A percentile compares a stretch with the other conserved stretches of the same genome.
phyloP scores from a whole-genome alignment of 306 rosid species.

The Glycyrrhiza uralensis region DNA sequence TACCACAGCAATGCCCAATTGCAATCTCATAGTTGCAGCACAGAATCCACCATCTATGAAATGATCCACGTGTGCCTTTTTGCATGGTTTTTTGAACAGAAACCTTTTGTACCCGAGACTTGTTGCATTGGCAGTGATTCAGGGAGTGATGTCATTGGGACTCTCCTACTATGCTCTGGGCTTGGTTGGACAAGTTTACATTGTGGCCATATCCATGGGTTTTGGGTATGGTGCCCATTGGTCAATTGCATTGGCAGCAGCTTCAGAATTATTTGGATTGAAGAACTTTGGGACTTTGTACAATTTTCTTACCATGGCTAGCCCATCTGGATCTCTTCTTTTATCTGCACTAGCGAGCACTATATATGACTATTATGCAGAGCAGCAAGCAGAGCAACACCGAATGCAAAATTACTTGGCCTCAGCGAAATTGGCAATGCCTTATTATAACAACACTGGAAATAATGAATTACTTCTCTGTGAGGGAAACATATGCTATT shows the following conservation, averaged over 20 bases:
- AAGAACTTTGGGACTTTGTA: conserved; percentile 69
- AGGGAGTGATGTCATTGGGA: conserved; percentile 37
- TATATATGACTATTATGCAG: conserved; percentile 65
- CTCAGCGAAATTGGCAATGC: background rate
- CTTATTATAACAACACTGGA: background rate
- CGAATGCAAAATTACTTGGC: background rate
- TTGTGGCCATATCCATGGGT: conserved; percentile 40
- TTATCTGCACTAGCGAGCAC: conserved; percentile 65
- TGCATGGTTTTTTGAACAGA: conserved; percentile 11
- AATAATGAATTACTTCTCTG: conserved; percentile 43
- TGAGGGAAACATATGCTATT: conserved; percentile 58
- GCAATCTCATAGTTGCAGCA: too few relatives aligned
- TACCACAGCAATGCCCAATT: too few relatives aligned
- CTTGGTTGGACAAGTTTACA: conserved; percentile 40
- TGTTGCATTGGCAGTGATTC: conserved; percentile 35
- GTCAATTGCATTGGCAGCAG: conserved; percentile 39
- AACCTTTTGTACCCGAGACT: conserved; percentile 38
- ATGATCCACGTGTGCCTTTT: background rate
- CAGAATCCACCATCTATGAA: too few relatives aligned
- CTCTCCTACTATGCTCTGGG: conserved; percentile 32
- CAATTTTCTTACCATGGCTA: conserved; percentile 61
- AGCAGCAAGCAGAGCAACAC: conserved; percentile 42
- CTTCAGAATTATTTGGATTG: conserved; percentile 62
- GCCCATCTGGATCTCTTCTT: conserved; percentile 67
- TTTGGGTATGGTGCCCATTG: conserved; percentile 52